Conservation (phyloP, 192 early-diverging fungal genomes). For the Umbelopsis isabellina region DNA sequence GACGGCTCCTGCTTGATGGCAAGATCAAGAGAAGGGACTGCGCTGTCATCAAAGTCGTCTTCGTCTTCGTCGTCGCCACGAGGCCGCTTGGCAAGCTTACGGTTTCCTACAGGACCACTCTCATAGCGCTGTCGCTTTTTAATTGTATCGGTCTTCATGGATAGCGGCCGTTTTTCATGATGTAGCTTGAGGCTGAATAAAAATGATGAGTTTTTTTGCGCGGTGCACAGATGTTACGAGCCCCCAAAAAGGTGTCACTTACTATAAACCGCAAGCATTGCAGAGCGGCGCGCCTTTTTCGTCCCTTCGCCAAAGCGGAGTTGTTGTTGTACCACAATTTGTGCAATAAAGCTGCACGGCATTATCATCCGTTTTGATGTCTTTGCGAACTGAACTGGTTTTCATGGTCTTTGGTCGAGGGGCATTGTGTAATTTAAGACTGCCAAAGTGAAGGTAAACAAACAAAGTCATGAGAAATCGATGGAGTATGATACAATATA, state of each 20-base stretch:
- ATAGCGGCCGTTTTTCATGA: constrained; percentile 39
- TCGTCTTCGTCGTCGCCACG: constrained; percentile 8
- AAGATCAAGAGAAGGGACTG: constrained; percentile 14
- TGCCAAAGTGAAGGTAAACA: constrained; percentile 9
- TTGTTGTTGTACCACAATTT: constrained; percentile 83
- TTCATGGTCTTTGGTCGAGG: constrained; percentile 81
- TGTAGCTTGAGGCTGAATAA: constrained; percentile 37
- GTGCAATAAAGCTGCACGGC: constrained; percentile 57
- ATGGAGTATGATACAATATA: background rate
- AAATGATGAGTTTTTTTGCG: background rate
- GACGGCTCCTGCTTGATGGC: background rate
- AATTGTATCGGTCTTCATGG: constrained; percentile 42
- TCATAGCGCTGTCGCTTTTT: constrained; percentile 41
- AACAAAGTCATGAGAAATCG: background rate
- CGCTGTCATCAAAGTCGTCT: constrained; percentile 6
- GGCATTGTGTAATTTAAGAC: constrained; percentile 81
- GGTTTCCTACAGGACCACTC: background rate
- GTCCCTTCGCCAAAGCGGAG: constrained; percentile 92
- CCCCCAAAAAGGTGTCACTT: constrained; percentile 19
- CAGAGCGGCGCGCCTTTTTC: constrained; percentile 55
- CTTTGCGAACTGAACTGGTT: constrained; percentile 62
- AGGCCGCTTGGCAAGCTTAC: background rate
- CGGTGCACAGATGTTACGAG: background rate
- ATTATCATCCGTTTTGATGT: constrained; percentile 30
- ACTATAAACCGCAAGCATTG: constrained; percentile 65